Evolutionary conservation across 345 rosid species (phyloP).

Genomic region (Populus alba): DNA sequence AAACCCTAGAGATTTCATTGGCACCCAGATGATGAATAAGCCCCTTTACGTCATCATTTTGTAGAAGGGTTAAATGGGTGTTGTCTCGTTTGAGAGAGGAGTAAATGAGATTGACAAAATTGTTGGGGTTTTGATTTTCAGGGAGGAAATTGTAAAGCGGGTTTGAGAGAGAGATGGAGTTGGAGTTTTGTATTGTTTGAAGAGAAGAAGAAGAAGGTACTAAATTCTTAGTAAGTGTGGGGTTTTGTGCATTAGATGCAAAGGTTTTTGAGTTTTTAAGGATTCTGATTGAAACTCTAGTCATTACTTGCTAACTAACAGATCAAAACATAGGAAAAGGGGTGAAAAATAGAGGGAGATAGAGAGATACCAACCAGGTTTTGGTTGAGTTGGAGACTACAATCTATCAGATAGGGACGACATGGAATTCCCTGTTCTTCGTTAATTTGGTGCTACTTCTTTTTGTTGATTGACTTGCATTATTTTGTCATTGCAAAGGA

Average conservation of each 20-base stretch:
- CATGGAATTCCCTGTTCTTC: too few species aligned
- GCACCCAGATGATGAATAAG: constrained; percentile 24
- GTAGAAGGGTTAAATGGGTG: constrained; percentile 5
- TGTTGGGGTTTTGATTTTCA: constrained; percentile 23
- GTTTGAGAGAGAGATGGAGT: constrained; percentile 9
- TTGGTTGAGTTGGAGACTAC: background rate
- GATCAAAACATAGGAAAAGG: background rate
- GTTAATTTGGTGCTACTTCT: too few species aligned
- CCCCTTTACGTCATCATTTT: background rate
- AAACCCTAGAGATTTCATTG: constrained; percentile 22
- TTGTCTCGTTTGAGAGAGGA: constrained; percentile 18
- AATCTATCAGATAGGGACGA: too few species aligned
- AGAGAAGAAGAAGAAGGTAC: constrained; percentile 2
- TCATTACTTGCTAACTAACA: constrained; percentile 1
- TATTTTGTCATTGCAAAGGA: too few species aligned
- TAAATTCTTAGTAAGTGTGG: background rate
- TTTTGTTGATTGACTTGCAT: too few species aligned
- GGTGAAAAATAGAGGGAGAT: background rate
- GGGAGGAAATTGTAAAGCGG: constrained; percentile 27
- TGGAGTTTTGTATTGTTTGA: constrained; percentile 9
- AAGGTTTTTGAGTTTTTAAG: background rate
- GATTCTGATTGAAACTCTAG: background rate
- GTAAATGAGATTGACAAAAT: constrained; percentile 17
- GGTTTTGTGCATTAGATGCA: background rate
- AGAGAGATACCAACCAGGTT: background rate